Conservation (phyloP, 805 yeast genomes). For the Wickerhamiella australiensis region DNA sequence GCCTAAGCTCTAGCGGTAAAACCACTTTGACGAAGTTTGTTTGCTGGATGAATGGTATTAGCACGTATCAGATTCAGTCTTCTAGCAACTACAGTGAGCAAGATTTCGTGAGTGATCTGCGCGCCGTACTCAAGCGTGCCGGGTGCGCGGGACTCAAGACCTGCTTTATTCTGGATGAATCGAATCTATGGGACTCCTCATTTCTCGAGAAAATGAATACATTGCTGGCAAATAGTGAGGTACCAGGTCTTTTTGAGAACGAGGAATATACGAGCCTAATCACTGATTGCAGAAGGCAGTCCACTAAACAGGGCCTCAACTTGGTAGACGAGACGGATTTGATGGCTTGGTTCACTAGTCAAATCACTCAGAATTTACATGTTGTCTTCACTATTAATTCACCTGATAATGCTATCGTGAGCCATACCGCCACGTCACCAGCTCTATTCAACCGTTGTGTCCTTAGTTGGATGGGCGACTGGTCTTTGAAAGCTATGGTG, state of each 20-base stretch:
- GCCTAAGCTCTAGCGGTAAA: conserved; percentile 74
- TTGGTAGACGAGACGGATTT: conserved; percentile 56
- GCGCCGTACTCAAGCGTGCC: conserved; percentile 39
- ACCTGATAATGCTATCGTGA: conserved; percentile 28
- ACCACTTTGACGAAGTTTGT: conserved; percentile 67
- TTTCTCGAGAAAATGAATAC: conserved; percentile 89
- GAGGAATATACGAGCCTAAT: conserved; percentile 50
- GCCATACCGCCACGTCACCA: conserved; percentile 60
- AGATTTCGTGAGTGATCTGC: conserved; percentile 58
- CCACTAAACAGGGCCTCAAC: conserved; percentile 47
- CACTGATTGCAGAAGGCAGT: conserved; percentile 42
- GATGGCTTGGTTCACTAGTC: conserved; percentile 59
- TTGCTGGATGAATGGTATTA: conserved; percentile 80
- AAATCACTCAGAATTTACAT: conserved; percentile 61
- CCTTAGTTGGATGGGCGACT: conserved; percentile 76
- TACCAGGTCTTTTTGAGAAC: conserved; percentile 77
- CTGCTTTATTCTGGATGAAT: conserved; percentile 71
- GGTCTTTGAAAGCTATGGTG: conserved; percentile 43
- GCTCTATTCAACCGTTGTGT: conserved; percentile 86
- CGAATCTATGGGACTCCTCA: conserved; percentile 59
- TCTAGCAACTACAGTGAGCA: conserved; percentile 40
- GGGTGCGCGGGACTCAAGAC: conserved; percentile 47
- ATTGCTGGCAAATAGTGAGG: conserved; percentile 80
- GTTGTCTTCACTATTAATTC: conserved; percentile 67
- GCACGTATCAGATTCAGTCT: conserved; percentile 46